Conservation (phyloP, 2,329 filamentous ascomycete genomes). For the Fusarium sp. region DNA sequence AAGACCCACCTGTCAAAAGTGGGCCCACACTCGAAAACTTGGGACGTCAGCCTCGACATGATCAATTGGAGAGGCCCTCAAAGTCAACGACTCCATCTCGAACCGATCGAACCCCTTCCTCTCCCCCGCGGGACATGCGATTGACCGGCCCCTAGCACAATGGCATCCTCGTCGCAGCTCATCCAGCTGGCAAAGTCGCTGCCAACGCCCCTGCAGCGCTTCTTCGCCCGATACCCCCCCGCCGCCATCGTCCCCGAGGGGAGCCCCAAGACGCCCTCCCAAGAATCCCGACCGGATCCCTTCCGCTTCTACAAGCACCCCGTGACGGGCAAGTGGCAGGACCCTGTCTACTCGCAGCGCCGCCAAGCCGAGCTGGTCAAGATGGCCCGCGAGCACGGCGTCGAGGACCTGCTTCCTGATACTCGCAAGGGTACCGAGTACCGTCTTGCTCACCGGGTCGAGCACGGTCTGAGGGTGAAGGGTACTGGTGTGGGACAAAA, state of each 20-base stretch:
- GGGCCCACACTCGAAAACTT: conserved; percentile 33
- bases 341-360: conserved; percentile 84
- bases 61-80: conserved; percentile 17
- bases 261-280: conserved; percentile 61
- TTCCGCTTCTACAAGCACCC: conserved; percentile 86
- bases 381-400: conserved; percentile 80
- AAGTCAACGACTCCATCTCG: conserved; percentile 6
- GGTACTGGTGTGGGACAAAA: conserved; percentile 92
- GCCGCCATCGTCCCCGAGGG: conserved; percentile 65
- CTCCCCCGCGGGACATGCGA: conserved; percentile 15
- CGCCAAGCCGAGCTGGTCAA: conserved; percentile 93
- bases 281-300: conserved; percentile 75
- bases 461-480: conserved; percentile 86
- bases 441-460: conserved; percentile 76
- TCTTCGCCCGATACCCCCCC: conserved; percentile 92
- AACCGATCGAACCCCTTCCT: background rate
- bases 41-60: conserved; percentile 31
- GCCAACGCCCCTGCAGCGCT: conserved; percentile 81
- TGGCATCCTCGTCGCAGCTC: conserved; percentile 55
- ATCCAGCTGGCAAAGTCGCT: conserved; percentile 76
- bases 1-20: background rate
- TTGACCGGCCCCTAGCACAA: conserved; percentile 40
- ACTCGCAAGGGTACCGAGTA: conserved; percentile 81
- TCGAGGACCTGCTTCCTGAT: conserved; percentile 83
- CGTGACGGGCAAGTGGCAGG: conserved; percentile 83